Conservation (phyloP, 2,329 filamentous ascomycete genomes). For the Trichoderma sp. region DNA sequence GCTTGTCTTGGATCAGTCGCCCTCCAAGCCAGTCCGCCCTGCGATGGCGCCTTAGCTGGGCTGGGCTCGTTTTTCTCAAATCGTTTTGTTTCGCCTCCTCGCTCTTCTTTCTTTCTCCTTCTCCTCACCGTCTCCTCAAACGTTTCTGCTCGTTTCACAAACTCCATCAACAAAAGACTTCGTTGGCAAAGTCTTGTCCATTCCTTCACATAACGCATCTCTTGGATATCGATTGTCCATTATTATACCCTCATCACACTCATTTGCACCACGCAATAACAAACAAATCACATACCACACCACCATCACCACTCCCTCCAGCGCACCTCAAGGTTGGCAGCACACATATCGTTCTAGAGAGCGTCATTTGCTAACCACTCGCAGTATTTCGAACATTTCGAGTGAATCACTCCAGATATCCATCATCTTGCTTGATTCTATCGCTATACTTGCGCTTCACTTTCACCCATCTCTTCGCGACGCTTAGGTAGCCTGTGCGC, state of each 20-base stretch:
- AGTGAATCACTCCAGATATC: neutral
- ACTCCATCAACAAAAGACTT: slow-evolving; percentile 8
- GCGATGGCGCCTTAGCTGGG: slow-evolving; percentile 14
- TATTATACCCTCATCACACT: slow-evolving; percentile 17
- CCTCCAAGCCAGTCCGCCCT: slow-evolving; percentile 14
- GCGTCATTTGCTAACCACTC: neutral
- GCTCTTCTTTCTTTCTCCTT: neutral
- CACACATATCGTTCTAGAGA: neutral
- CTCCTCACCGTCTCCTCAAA: neutral
- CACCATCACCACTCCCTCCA: neutral
- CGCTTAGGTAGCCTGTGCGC: slow-evolving; percentile 26
- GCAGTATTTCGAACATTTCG: neutral
- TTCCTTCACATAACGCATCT: neutral
- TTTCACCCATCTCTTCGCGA: slow-evolving; percentile 11
- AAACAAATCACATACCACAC: neutral
- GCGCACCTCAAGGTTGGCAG: neutral
- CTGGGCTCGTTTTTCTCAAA: neutral
- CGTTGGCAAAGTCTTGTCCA: slow-evolving; percentile 22
- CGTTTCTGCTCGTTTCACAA: slow-evolving; percentile 15
- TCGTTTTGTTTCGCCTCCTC: neutral
- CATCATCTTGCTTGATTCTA: neutral
- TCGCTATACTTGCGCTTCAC: neutral
- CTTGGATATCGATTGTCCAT: slow-evolving; percentile 16
- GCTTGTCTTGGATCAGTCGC: neutral
- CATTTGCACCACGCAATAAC: slow-evolving; percentile 15